Conservation (phyloP, 2,329 filamentous ascomycete genomes). For the Fusarium marasasianum region DNA sequence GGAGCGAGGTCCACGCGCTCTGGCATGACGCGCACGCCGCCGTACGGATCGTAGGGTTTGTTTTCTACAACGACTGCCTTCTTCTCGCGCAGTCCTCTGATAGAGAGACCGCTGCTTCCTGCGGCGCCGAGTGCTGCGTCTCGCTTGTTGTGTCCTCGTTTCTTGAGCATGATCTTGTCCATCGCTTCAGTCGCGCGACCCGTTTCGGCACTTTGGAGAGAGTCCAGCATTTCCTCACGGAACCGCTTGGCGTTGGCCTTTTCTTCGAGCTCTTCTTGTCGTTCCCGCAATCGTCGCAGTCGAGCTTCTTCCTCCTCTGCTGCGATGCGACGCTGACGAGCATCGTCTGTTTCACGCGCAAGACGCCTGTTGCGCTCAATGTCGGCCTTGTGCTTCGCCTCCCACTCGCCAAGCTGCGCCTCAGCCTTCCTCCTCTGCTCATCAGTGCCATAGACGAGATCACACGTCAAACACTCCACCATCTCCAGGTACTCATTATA, state of each 20-base stretch:
- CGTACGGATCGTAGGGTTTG: constrained; percentile 88
- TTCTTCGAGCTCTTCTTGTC: constrained; percentile 76
- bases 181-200: constrained; percentile 68
- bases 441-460: constrained; percentile 79
- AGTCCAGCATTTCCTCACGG: constrained; percentile 74
- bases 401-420: constrained; percentile 65
- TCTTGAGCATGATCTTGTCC: constrained; percentile 75
- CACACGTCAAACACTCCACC: constrained; percentile 89
- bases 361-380: constrained; percentile 70
- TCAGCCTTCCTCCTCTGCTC: constrained; percentile 64
- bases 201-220: constrained; percentile 68
- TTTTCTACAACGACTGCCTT: constrained; percentile 61
- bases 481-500: constrained; percentile 97
- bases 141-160: constrained; percentile 66
- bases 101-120: constrained; percentile 62
- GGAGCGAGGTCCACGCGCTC: constrained; percentile 71
- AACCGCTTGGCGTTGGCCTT: constrained; percentile 69
- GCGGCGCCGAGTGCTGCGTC: constrained; percentile 49
- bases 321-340: constrained; percentile 63
- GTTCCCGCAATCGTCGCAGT: constrained; percentile 66
- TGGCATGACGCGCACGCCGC: constrained; percentile 73
- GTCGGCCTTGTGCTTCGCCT: constrained; percentile 74
- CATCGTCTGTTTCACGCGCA: constrained; percentile 65
- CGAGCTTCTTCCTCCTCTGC: constrained; percentile 74
- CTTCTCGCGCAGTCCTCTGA: constrained; percentile 81